phyloP scores from a whole-genome alignment of 2,329 filamentous ascomycete species.

The Fusarium sterilihyphosum region DNA sequence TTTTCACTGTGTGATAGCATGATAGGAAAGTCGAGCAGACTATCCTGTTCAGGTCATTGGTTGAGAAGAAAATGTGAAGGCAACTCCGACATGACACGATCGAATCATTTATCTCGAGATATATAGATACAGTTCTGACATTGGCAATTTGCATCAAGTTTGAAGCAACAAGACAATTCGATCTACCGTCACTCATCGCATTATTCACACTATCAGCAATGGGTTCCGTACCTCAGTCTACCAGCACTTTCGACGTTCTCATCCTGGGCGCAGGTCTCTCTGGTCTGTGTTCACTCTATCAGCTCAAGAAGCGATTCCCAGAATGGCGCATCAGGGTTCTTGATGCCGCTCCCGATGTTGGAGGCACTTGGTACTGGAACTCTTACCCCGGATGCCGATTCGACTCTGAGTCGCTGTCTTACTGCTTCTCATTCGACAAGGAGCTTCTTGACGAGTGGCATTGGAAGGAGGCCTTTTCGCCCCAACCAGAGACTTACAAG shows the following conservation, averaged over 20 bases:
- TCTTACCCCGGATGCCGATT: slow-evolving; percentile 49
- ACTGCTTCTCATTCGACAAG: slow-evolving; percentile 43
- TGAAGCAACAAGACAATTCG: neutral
- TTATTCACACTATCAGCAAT: neutral
- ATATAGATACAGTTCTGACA: neutral
- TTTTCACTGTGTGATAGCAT: neutral
- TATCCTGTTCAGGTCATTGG: neutral
- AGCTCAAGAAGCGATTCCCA: slow-evolving; percentile 48
- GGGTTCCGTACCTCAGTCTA: slow-evolving; percentile 24
- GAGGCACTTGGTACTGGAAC: slow-evolving; percentile 43
- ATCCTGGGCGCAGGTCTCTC: slow-evolving; percentile 45
- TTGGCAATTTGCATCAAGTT: neutral
- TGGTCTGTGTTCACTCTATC: slow-evolving; percentile 53
- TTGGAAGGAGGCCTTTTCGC: slow-evolving; percentile 51
- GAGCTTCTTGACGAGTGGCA: slow-evolving; percentile 33
- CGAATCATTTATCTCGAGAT: neutral
- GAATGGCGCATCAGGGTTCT: slow-evolving; percentile 31
- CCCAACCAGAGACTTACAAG: slow-evolving; percentile 49
- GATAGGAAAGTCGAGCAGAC: slow-evolving; percentile 3
- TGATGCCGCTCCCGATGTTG: slow-evolving; percentile 33
- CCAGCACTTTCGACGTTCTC: slow-evolving; percentile 27
- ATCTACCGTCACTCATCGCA: fast-evolving
- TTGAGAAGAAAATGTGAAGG: neutral
- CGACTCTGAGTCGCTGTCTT: slow-evolving; percentile 52
- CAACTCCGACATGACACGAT: neutral